These are phyloP conservation scores for Calvatia gigantea DNA, from an alignment of 768 basidiomycete species.

Conservation along the genomic window DNA sequence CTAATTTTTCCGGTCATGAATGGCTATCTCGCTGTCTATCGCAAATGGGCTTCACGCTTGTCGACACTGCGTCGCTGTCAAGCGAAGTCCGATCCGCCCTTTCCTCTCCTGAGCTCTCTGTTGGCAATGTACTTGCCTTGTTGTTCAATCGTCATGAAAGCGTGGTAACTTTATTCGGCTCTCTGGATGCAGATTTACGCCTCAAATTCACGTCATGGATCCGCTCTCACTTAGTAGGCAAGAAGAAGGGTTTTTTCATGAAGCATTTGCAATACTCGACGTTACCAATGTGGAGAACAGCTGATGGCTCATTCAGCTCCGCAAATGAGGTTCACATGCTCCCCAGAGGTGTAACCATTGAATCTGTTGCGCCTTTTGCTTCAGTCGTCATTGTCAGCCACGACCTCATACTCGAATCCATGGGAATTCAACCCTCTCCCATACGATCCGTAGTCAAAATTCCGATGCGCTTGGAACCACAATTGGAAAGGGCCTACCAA, in stretches of 20 bases:
- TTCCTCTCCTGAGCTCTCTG: neutral
- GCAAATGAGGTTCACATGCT: constrained; percentile 7
- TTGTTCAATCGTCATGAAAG: neutral
- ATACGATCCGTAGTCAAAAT: neutral
- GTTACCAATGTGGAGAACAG: constrained; percentile 1
- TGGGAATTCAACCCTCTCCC: neutral
- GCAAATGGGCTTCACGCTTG: constrained; percentile 9
- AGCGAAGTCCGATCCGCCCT: constrained; percentile 8
- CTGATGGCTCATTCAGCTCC: neutral
- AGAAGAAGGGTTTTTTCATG: neutral
- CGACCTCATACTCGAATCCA: neutral
- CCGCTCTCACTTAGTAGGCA: neutral
- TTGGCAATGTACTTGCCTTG: neutral
- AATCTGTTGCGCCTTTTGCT: neutral
- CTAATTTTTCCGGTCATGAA: constrained; percentile 6
- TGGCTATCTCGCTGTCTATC: constrained; percentile 29
- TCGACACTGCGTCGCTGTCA: constrained; percentile 16
- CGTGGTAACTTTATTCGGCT: neutral
- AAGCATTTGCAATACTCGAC: neutral
- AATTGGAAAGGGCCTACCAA: constrained; percentile 14
- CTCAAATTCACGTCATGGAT: neutral
- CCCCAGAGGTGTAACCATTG: neutral
- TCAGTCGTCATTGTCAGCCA: neutral
- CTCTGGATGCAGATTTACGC: neutral
- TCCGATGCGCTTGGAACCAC: neutral